Evolutionary conservation across 805 yeast species (phyloP), one percentile per base, ranked within the genome.

Genomic region (Candida sonorensis): DNA sequence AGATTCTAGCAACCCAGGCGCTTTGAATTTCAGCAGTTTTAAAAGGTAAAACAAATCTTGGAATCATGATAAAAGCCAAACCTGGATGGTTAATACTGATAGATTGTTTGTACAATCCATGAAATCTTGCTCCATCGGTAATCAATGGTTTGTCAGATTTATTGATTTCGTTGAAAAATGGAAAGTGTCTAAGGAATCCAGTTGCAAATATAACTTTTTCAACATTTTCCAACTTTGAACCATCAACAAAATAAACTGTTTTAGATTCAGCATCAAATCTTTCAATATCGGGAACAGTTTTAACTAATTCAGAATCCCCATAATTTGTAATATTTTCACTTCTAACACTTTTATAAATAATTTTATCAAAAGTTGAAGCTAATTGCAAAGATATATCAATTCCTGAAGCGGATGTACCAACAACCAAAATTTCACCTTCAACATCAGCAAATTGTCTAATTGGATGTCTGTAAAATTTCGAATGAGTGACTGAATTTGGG

Each of bases 371-470:
- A 5, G 41, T 47, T 2, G 64, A 58, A 2, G 76, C 72, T 16
- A 79, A 45, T 50, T 81, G 88, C 34, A 66, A 69, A 1, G 85
- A 72, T 24, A 83, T 61, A 47, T 84, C 94, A 10, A 74, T 67
- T 8, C 86, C 94, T 24, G 85, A 75, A 2, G 88, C 79, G 4
- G 79, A 75, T 43, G 76, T 79, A 0, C 94, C 95, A n/a, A 85
- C 73, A 4, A 83, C 68, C 26, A 84, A 53, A n/a, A 79, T 74
- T 11, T 48, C 40, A 14, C 58, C 53, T 24, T 55, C 65, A 23
- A 61, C 55, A 23, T 62, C 57, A 5, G 47, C 47, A 39, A 50
- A 69, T 51, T 60, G 65, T 2, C 62, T 61, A 8, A 24, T 16
- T 0, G 76, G 68, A 11, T 53, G 53, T 37, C 77, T 66, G 47